Evolutionary conservation across 306 rosid species (phyloP), one percentile per base, ranked within the genome.

Genomic region (Alnus glutinosa): DNA sequence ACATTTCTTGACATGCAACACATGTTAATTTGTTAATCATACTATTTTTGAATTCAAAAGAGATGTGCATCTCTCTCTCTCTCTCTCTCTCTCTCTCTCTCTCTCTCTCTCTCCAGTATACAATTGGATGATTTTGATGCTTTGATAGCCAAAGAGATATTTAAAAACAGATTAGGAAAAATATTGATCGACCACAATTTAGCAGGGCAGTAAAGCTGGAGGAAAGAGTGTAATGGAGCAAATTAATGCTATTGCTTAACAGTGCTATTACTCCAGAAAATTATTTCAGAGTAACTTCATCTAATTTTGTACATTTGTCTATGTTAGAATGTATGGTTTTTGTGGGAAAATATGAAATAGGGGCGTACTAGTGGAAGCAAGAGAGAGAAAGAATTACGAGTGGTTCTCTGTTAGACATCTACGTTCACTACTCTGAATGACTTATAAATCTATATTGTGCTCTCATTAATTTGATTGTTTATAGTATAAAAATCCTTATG

Each of bases 141-240:
- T 63, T 34, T 34, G 44, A 19, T 13, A 62, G 69, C 44, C 0
- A 14, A 32, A 62, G 69, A 34, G 69, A 14, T 62, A 12, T 55
- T 55, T 18, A 9, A 55, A 55, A 55, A 18, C 16, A 55, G 32
- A 28, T 55, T 55, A 55, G 62, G 16, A 55, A 9, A 5, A n/a
- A 55, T 44, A 55, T 19, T 55, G 62, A 28, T 23, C 28, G 28
- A 23, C 10, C 9, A 55, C 30, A 7, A 1, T 64, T 36, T 64
- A 64, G 44, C 48, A 14, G 70, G 70, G 46, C 19, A 64, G 70
- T 15, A n/a, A 37, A 36, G 70, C 19, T 64, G 70, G 70, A 64
- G 70, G 34, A 64, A 64, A 59, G 37, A 28, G 67, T n/a, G 62
- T 55, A 55, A 16, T 55, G 62, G 16, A 55, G 62, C 23, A 55